These are phyloP conservation scores for Zalaria sp. DNA, from an alignment of 2,329 filamentous ascomycete genomes.

Conservation along the genomic window DNA sequence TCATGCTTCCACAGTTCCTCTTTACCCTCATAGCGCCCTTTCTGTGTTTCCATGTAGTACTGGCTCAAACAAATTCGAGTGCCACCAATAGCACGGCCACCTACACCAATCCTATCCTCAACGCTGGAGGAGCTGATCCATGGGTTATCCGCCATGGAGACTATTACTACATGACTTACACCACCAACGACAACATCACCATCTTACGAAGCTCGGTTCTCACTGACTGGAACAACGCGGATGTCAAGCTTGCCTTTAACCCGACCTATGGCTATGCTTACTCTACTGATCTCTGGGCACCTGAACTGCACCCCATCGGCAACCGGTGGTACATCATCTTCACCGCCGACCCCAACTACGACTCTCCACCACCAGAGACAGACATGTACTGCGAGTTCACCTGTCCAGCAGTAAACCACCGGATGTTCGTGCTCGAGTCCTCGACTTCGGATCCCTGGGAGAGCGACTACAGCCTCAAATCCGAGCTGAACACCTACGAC, in stretches of 20 bases:
- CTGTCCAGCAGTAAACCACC: slow-evolving; percentile 36
- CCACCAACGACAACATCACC: slow-evolving; percentile 28
- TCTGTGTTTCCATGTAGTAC: neutral
- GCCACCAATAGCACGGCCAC: slow-evolving; percentile 12
- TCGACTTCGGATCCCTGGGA: slow-evolving; percentile 30
- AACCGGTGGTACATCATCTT: slow-evolving; percentile 38
- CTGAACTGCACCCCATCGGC: slow-evolving; percentile 34
- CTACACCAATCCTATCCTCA: slow-evolving; percentile 32
- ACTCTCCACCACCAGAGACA: slow-evolving; percentile 30
- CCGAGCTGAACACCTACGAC: slow-evolving; percentile 34
- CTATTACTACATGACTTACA: slow-evolving; percentile 32
- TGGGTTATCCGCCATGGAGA: slow-evolving; percentile 28
- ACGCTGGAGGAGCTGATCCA: slow-evolving; percentile 28
- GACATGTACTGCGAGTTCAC: slow-evolving; percentile 35
- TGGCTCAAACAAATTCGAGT: neutral
- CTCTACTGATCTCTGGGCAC: slow-evolving; percentile 36
- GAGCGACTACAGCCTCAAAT: slow-evolving; percentile 29
- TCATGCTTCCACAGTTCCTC: neutral
- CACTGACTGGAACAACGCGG: slow-evolving; percentile 31
- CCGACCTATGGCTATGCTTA: slow-evolving; percentile 28
- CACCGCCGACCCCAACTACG: slow-evolving; percentile 33
- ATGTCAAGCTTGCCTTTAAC: slow-evolving; percentile 27
- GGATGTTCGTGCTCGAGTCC: slow-evolving; percentile 37
- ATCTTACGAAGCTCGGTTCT: slow-evolving; percentile 26
- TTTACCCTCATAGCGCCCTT: neutral